Percentiles rank a stretch among this genome's conserved stretches.
Conservation (phyloP, 768 basidiomycete genomes). For the Mycena pura region DNA sequence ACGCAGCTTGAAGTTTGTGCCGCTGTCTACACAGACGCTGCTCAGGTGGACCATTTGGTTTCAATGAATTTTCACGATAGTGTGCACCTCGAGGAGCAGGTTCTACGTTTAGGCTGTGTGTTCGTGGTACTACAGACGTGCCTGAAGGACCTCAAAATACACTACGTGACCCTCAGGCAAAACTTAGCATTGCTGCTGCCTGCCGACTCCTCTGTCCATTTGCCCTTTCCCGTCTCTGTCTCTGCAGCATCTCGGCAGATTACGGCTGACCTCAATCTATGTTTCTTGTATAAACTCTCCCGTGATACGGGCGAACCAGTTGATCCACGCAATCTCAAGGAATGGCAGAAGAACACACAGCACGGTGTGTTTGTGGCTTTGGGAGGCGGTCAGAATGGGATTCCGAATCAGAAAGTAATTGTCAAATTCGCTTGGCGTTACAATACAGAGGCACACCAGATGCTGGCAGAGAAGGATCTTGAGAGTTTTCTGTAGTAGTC, state of each 20-base stretch:
- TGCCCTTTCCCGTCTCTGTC: background rate
- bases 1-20: background rate
- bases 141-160: background rate
- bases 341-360: background rate
- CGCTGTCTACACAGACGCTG: background rate
- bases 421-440: slow-evolving; percentile 8
- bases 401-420: background rate
- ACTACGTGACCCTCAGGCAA: background rate
- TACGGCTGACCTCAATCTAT: background rate
- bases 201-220: background rate
- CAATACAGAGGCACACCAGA: background rate
- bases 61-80: background rate
- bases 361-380: too few relatives aligned
- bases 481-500: too few relatives aligned
- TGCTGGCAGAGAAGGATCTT: background rate
- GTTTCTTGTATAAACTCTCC: background rate
- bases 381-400: background rate
- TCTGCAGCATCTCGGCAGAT: background rate
- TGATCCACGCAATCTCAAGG: background rate
- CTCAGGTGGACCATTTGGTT: background rate
- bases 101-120: background rate
- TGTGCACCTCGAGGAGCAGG: background rate
- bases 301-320: background rate
- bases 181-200: background rate
- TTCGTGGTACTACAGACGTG: background rate